Evolutionary conservation across 257 asterid species (phyloP), one percentile per base, ranked within the genome.

Genomic region (Nicotiana tomentosiformis): DNA sequence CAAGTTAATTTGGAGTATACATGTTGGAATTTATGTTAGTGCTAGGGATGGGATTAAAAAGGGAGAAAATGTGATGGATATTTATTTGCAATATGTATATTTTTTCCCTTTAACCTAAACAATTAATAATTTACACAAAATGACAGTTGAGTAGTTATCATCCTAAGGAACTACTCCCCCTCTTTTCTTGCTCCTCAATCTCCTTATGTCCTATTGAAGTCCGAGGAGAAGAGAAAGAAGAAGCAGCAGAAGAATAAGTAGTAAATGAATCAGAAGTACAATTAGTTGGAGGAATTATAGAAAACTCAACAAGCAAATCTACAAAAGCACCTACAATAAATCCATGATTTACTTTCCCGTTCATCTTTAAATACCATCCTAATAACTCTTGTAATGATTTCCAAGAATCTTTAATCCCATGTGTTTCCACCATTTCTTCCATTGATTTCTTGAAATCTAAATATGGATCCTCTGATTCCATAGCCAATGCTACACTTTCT

Each of bases 371-470:
- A 23, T 87, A 87, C 86, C 90, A 87, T 43, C 78, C 82, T 51
- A 87, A 65, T 61, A 87, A 49, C 65, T 87, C 83, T 66, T 87
- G 86, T 76, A 85, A 80, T 35, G 83, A 80, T 20, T 83, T 83
- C 88, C 86, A 87, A 43, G 12, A 9, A 72, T 87, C 86, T 77
- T 76, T 83, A 30, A 87, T 82, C 66, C 84, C 88, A 69, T 74
- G 83, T 23, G 81, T 77, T 46, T 66, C 88, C 56, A 85, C 84
- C 90, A 87, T 87, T 72, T 85, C 90, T 51, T 82, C 82, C 90
- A 87, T 87, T 2, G 90, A 87, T 68, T 57, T 83, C 86, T 85
- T 87, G 88, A 87, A 87, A 80, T 87, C 90, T n/a, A 29, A 23
- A 65, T 84, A 84, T 30, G 90, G 90, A 79, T 87, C 86, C 5